Evolutionary conservation across 1,284 basidiomycete species (phyloP).

Genomic region (Ceratorhiza oryzae-sativae): DNA sequence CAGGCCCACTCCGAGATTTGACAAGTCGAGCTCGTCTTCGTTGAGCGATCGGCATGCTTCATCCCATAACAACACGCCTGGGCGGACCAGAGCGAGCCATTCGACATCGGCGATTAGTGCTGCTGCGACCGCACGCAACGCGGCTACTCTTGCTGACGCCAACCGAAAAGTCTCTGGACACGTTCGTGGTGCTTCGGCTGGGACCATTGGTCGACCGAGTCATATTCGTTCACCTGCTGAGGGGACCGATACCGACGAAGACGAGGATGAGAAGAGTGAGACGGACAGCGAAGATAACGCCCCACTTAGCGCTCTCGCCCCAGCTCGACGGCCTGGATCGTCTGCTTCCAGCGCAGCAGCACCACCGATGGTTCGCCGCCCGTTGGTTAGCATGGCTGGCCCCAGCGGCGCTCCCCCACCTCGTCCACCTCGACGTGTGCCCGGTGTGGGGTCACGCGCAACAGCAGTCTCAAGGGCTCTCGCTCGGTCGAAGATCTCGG

Average conservation of each 20-base stretch:
- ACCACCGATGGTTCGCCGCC: not conserved
- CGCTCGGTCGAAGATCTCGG: slow-evolving; percentile 35
- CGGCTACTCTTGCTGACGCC: slow-evolving; percentile 27
- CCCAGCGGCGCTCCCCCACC: not conserved
- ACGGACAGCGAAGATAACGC: slow-evolving; percentile 28
- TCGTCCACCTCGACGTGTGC: slow-evolving; percentile 16
- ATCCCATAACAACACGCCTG: not conserved
- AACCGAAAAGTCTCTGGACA: not conserved
- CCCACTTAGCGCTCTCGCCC: not conserved
- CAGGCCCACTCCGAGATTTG: not conserved
- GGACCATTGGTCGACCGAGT: not conserved
- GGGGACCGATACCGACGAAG: slow-evolving; percentile 25
- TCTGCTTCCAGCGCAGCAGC: not conserved
- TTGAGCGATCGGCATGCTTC: not conserved
- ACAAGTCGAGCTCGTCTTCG: slow-evolving; percentile 11
- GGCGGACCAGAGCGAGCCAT: slow-evolving; percentile 18
- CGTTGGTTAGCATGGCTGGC: slow-evolving; percentile 5
- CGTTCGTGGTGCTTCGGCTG: not conserved
- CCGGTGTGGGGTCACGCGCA: slow-evolving; percentile 31
- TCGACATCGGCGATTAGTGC: slow-evolving; percentile 31
- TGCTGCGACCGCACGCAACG: slow-evolving; percentile 27
- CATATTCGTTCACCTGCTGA: slow-evolving; percentile 23
- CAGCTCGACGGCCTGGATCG: slow-evolving; percentile 22
- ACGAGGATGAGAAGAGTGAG: slow-evolving; percentile 13
- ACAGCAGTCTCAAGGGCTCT: slow-evolving; percentile 26